These are phyloP conservation scores for Wickerhamomyces hampshirensis DNA, from an alignment of 805 yeast species.

Conservation along the genomic window DNA sequence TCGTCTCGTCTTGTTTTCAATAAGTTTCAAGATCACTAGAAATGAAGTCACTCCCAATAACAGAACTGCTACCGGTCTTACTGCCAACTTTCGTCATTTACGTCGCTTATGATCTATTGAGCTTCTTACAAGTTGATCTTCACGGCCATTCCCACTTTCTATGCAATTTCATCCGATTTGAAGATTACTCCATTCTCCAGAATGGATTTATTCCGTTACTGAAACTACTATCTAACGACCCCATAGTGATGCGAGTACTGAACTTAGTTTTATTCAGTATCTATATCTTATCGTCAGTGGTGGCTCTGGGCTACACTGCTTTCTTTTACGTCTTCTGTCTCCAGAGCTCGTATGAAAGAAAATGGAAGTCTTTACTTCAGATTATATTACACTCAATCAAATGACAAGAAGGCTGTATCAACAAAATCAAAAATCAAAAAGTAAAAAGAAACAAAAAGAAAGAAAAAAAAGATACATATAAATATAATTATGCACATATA, in stretches of 20 bases:
- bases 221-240: not conserved
- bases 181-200: slow-evolving; percentile 12
- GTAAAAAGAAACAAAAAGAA: not conserved
- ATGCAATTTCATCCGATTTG: slow-evolving; percentile 9
- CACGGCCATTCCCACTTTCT: slow-evolving; percentile 14
- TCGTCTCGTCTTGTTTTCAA: no score
- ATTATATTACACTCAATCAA: not conserved
- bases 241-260: not conserved
- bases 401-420: not conserved
- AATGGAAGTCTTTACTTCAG: slow-evolving; percentile 16
- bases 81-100: slow-evolving; percentile 18
- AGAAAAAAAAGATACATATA: no score
- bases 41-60: not conserved
- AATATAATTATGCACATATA: no score
- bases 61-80: slow-evolving; percentile 1
- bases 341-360: slow-evolving; percentile 18
- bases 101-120: slow-evolving; percentile 14
- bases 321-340: slow-evolving; percentile 18
- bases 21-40: no score
- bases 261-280: slow-evolving; percentile 3
- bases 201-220: slow-evolving; percentile 17
- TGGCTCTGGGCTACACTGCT: slow-evolving; percentile 13
- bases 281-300: slow-evolving; percentile 7
- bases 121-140: slow-evolving; percentile 5
- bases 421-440: not conserved